Evolutionary conservation across 1,139 yeast species (phyloP).

Genomic region (Hyphopichia burtonii): DNA sequence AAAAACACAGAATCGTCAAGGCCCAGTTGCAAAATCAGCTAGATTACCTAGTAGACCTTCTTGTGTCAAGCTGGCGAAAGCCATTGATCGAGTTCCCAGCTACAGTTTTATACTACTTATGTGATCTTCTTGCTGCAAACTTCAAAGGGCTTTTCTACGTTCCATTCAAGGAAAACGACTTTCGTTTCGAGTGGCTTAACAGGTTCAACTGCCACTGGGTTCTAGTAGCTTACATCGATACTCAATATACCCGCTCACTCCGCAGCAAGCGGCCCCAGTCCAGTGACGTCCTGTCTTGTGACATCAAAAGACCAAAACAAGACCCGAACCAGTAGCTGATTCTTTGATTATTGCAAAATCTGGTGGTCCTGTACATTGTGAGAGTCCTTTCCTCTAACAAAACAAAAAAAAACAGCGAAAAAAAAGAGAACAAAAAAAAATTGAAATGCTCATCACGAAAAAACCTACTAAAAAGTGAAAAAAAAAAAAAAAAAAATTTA

Average conservation of each 20-base stretch:
- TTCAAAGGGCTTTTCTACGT: background rate
- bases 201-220: conserved; percentile 3
- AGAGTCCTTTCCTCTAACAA: too few relatives aligned
- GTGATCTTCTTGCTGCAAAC: background rate
- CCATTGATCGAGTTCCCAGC: background rate
- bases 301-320: too few relatives aligned
- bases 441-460: too few relatives aligned
- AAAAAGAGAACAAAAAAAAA: background rate
- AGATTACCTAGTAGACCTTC: background rate
- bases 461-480: too few relatives aligned
- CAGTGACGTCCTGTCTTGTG: too few relatives aligned
- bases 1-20: background rate
- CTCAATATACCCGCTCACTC: background rate
- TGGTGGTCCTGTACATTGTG: too few relatives aligned
- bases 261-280: background rate
- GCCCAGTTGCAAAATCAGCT: background rate
- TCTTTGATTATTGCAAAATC: too few relatives aligned
- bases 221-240: background rate
- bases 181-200: background rate
- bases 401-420: background rate
- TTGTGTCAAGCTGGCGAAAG: background rate
- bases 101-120: background rate
- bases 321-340: too few relatives aligned
- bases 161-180: background rate
- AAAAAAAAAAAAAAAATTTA: background rate